Conservation (phyloP, 257 asterid genomes). For the Salvia rosmarinus region DNA sequence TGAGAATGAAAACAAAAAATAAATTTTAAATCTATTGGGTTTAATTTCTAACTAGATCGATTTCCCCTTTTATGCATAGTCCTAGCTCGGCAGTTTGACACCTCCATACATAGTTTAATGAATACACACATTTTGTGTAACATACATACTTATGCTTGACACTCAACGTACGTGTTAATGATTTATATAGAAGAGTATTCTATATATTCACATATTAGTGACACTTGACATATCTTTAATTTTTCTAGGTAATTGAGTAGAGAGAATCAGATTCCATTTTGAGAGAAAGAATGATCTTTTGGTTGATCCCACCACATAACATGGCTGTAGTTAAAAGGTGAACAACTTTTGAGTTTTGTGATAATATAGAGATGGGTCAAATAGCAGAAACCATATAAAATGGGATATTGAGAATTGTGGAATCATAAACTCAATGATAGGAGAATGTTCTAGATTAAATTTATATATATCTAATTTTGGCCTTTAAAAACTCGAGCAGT, state of each 20-base stretch:
- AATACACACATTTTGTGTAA: not conserved
- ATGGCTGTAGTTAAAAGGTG: slow-evolving; percentile 37
- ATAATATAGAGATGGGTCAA: slow-evolving; percentile 15
- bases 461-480: not conserved
- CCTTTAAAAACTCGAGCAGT: not conserved
- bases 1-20: no score
- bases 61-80: no score
- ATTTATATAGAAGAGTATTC: no score
- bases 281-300: not conserved
- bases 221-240: no score
- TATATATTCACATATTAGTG: no score
- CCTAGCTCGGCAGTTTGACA: no score
- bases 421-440: slow-evolving; percentile 17
- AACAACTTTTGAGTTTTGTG: slow-evolving; percentile 26
- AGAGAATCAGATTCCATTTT: not conserved
- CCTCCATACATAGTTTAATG: no score
- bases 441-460: not conserved
- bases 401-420: slow-evolving; percentile 16
- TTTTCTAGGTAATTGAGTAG: not conserved
- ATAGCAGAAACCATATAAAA: slow-evolving; percentile 22
- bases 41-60: no score
- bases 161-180: not conserved
- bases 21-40: no score
- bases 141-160: no score
- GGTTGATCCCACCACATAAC: slow-evolving; percentile 32